Evolutionary conservation across 306 rosid genomes (phyloP).

Genomic region (Acmispon strigosus): DNA sequence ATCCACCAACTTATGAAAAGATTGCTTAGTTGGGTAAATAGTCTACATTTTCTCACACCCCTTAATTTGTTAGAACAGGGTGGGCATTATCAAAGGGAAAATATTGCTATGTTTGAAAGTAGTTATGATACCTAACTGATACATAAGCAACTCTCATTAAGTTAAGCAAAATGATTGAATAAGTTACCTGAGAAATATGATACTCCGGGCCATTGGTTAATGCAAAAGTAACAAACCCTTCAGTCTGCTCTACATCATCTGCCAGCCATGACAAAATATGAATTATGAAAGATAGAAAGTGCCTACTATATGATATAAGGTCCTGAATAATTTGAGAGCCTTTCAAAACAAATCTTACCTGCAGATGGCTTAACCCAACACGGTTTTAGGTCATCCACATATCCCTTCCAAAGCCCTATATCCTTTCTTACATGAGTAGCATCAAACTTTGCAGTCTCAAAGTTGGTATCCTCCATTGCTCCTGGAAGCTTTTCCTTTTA

Average conservation of each 20-base stretch:
- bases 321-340: neutral
- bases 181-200: slow-evolving; percentile 73
- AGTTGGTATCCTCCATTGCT: slow-evolving; percentile 28
- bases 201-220: slow-evolving; percentile 80
- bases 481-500: slow-evolving; percentile 62
- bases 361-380: slow-evolving; percentile 59
- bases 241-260: slow-evolving; percentile 58
- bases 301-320: neutral
- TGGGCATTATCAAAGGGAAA: neutral
- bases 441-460: slow-evolving; percentile 32
- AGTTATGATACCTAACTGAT: neutral
- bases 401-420: slow-evolving; percentile 44
- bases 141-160: neutral
- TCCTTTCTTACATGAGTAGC: slow-evolving; percentile 28
- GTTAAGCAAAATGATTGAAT: neutral
- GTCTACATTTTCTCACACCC: too few relatives aligned
- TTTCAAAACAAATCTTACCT: slow-evolving; percentile 35
- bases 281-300: neutral
- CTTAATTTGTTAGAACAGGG: neutral
- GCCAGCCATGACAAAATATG: slow-evolving; percentile 15
- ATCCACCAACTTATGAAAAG: neutral
- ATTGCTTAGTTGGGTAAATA: neutral
- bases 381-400: slow-evolving; percentile 49
- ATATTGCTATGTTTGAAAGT: too few relatives aligned
- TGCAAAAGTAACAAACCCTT: slow-evolving; percentile 64